phyloP scores from a whole-genome alignment of 441 rosid species.

The Adansonia rubrostipa region DNA sequence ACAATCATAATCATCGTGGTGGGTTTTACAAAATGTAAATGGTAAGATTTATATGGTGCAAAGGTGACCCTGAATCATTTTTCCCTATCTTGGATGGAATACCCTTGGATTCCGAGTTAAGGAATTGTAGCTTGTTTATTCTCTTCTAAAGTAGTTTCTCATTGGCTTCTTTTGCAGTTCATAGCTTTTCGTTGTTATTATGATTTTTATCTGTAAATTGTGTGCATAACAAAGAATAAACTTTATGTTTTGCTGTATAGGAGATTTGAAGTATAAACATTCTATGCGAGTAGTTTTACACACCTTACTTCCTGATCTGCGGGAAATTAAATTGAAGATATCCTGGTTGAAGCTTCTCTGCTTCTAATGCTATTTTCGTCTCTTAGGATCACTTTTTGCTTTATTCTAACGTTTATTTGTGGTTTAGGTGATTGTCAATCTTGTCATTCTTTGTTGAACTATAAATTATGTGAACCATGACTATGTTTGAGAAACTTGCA shows the following conservation, averaged over 20 bases:
- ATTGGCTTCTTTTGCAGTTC: not conserved
- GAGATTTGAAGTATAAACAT: not conserved
- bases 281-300: not conserved
- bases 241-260: not conserved
- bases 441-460: conserved; percentile 14
- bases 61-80: not conserved
- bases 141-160: not conserved
- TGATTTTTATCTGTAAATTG: not conserved
- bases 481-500: conserved; percentile 10
- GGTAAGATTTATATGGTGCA: not conserved
- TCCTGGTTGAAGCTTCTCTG: conserved; percentile 11
- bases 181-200: not conserved
- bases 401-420: conserved; percentile 3
- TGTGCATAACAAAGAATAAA: not conserved
- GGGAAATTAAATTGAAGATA: not conserved
- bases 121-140: conserved; percentile 3
- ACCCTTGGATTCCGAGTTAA: not conserved
- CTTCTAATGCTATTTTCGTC: conserved; percentile 14
- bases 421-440: not conserved
- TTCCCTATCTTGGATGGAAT: not conserved
- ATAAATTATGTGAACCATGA: conserved; percentile 6
- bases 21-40: not conserved
- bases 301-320: not conserved
- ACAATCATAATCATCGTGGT: not conserved
- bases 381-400: conserved; percentile 12